phyloP scores from a whole-genome alignment of 2,329 filamentous ascomycete genomes.

The Talaromyces atroroseus region DNA sequence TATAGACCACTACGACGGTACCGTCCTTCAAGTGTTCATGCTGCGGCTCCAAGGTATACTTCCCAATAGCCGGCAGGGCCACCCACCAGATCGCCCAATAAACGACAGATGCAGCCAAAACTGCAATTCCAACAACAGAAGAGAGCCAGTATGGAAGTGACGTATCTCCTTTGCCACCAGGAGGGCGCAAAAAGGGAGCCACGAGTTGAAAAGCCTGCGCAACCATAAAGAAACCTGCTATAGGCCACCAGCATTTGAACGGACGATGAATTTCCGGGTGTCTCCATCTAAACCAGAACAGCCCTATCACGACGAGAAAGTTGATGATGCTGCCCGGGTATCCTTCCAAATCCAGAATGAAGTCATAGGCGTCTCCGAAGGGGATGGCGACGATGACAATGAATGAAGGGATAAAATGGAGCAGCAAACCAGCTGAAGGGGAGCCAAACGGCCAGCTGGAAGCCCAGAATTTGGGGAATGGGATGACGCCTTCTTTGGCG shows the following conservation, averaged over 20 bases:
- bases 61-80: slow-evolving; percentile 15
- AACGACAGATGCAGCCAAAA: slow-evolving; percentile 41
- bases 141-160: slow-evolving; percentile 46
- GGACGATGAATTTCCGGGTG: slow-evolving; percentile 6
- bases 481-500: slow-evolving; percentile 60
- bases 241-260: slow-evolving; percentile 14
- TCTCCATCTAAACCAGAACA: slow-evolving; percentile 44
- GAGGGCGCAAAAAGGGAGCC: slow-evolving; percentile 50
- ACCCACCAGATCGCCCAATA: slow-evolving; percentile 42
- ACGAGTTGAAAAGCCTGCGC: slow-evolving; percentile 58
- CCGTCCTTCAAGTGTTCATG: slow-evolving; percentile 18
- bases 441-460: slow-evolving; percentile 59
- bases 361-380: slow-evolving; percentile 59
- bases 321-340: slow-evolving; percentile 18
- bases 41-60: slow-evolving; percentile 16
- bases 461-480: slow-evolving; percentile 59
- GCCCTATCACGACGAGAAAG: slow-evolving; percentile 42
- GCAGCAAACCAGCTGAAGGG: slow-evolving; percentile 47
- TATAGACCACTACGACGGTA: slow-evolving; percentile 19
- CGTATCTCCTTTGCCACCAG: slow-evolving; percentile 41
- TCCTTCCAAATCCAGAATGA: slow-evolving; percentile 32
- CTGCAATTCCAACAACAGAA: slow-evolving; percentile 43
- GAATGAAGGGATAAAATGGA: slow-evolving; percentile 59
- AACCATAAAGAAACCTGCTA: slow-evolving; percentile 47
- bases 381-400: slow-evolving; percentile 59